Percentiles rank a stretch among this genome's conserved stretches.
phyloP scores from a whole-genome alignment of 805 yeast genomes.

The Saccharomycopsis oosterbeekiorum region DNA sequence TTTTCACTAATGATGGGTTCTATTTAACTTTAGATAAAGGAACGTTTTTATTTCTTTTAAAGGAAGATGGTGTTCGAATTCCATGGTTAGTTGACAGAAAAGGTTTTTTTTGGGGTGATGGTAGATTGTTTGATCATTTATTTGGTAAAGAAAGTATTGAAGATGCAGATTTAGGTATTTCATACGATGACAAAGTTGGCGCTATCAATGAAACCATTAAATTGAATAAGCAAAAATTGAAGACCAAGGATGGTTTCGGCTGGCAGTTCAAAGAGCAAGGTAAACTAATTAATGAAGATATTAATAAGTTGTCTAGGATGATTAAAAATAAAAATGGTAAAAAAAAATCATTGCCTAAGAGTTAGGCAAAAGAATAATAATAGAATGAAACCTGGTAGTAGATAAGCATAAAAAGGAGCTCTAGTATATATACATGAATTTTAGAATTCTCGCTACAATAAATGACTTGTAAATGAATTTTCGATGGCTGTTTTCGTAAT shows the following conservation, averaged over 20 bases:
- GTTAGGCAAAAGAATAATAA: not conserved
- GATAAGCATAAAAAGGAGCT: not conserved
- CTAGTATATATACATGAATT: too few relatives aligned
- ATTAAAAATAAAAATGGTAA: conserved; percentile 1
- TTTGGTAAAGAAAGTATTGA: conserved; percentile 74
- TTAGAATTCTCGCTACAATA: not conserved
- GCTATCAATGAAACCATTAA: conserved; percentile 31
- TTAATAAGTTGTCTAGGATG: conserved; percentile 6
- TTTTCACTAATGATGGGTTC: conserved; percentile 83
- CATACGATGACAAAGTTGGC: conserved; percentile 49
- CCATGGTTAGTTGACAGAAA: conserved; percentile 78
- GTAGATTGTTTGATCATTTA: conserved; percentile 71
- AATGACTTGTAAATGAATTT: not conserved
- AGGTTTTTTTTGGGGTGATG: conserved; percentile 92
- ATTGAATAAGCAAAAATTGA: conserved; percentile 10
- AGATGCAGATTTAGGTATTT: conserved; percentile 62
- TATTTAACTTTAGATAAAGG: conserved; percentile 74
- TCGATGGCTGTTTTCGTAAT: too few relatives aligned
- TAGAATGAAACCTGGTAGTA: too few relatives aligned
- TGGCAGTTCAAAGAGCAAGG: conserved; percentile 19
- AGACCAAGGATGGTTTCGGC: conserved; percentile 8
- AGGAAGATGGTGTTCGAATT: conserved; percentile 42
- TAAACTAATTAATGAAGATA: conserved; percentile 14
- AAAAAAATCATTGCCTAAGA: not conserved
- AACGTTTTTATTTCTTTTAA: conserved; percentile 62